Evolutionary conservation across 2,329 filamentous ascomycete species (phyloP).

Genomic region (Colletotrichum shisoi): DNA sequence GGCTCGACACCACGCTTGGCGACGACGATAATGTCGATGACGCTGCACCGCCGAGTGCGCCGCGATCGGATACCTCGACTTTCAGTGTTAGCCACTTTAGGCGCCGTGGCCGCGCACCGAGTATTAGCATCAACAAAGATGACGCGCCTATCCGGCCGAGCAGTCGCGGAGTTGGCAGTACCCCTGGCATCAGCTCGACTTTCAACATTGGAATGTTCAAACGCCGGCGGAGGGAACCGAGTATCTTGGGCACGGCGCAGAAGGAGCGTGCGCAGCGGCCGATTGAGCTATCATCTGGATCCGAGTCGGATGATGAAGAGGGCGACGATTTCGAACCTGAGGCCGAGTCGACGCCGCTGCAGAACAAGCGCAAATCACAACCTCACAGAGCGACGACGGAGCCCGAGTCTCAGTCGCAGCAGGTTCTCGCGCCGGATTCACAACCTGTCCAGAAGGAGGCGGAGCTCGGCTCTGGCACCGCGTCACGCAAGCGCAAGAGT

Average conservation of each 20-base stretch:
- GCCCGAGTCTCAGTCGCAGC: slow-evolving; percentile 40
- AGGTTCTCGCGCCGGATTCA: slow-evolving; percentile 41
- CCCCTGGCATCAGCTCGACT: slow-evolving; percentile 58
- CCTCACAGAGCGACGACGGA: slow-evolving; percentile 37
- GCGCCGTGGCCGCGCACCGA: slow-evolving; percentile 56
- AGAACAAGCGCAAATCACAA: slow-evolving; percentile 56
- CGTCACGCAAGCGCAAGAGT: slow-evolving; percentile 66
- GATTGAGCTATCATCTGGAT: slow-evolving; percentile 39
- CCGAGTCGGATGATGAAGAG: slow-evolving; percentile 42
- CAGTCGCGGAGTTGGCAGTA: slow-evolving; percentile 58
- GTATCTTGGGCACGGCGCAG: slow-evolving; percentile 65
- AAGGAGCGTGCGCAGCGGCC: slow-evolving; percentile 47
- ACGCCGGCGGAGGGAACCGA: slow-evolving; percentile 66
- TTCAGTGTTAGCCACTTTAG: slow-evolving; percentile 59
- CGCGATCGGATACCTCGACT: slow-evolving; percentile 56
- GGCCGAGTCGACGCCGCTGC: slow-evolving; percentile 71
- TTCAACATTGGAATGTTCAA: slow-evolving; percentile 67
- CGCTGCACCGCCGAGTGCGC: slow-evolving; percentile 45
- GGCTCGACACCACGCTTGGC: slow-evolving; percentile 50
- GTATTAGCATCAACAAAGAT: slow-evolving; percentile 58
- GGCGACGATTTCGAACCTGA: slow-evolving; percentile 63
- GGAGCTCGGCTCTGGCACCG: slow-evolving; percentile 46
- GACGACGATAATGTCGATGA: slow-evolving; percentile 53
- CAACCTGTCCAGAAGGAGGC: slow-evolving; percentile 41
- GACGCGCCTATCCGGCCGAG: slow-evolving; percentile 62